Base-by-base conservation (phyloP, 768 basidiomycete genomes). In the Mycena maculata region DNA sequence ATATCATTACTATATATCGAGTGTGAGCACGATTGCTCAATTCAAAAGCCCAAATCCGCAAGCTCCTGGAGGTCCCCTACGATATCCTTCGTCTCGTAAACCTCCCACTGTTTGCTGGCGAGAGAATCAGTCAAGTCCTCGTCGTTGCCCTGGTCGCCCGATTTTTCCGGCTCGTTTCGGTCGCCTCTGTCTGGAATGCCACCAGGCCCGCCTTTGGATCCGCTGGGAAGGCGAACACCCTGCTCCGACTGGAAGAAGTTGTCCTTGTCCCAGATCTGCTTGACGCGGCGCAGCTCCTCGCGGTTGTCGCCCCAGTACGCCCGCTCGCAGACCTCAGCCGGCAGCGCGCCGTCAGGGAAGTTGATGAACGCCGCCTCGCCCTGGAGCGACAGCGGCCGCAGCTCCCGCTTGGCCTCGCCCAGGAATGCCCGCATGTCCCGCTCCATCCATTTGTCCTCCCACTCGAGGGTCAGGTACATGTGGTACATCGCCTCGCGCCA, bases 391-490 rank as follows among this genome's bases (percentile, higher is more conserved):
- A 65, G 47, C 56, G 64, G 68, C 28, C 68, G 57, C 41, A 66
- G 27, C 36, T 36, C 22, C 53, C 18, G 15, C 59, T 69, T 69
- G 41, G 63, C 50, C 23, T 41, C 54, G 30, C 28, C 18, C 23
- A 69, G 68, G 65, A 69, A 69, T 11, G 27, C 39, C 30, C 68
- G 64, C 68, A 69, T 69, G 52, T 69, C 68, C 28, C 28, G 15
- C 47, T 69, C 68, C 68, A 69, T 65, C 64, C 68, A 66, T 42
- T 69, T 69, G 59, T 69, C 68, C 33, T 65, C 64, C 68, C 68
- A 69, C 63, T 69, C 68, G 57, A 69, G n/a, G 18, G 68, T 69
- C 33, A 69, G 50, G 48, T 69, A 69, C 58, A 57, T 66, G 57
- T 66, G 68, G 63, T 65, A 69, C 22, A 30, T 44, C 27, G 58